Evolutionary conservation across 805 yeast genomes (phyloP).

Genomic region (Groenewaldozyma salmanticensis): DNA sequence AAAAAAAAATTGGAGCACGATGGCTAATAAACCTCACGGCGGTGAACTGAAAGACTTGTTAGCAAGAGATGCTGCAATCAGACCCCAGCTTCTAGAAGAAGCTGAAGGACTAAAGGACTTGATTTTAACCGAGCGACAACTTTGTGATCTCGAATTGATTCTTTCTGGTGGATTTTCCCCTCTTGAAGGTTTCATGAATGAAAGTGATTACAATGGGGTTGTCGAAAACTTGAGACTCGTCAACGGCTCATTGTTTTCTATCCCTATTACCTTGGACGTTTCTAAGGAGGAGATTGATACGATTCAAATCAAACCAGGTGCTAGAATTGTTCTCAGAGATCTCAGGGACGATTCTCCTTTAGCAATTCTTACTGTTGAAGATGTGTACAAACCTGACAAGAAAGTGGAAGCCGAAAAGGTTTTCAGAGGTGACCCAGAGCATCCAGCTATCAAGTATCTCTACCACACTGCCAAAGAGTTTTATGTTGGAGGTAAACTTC

Average conservation of each 20-base stretch:
- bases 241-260: constrained; percentile 77
- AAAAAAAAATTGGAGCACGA: too few relatives aligned
- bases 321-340: constrained; percentile 66
- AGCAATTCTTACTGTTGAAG: constrained; percentile 73
- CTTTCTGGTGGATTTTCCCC: constrained; percentile 94
- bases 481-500: constrained; percentile 80
- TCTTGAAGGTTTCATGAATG: constrained; percentile 57
- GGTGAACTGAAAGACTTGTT: constrained; percentile 79
- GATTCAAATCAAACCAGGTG: constrained; percentile 37
- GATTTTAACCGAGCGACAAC: constrained; percentile 71
- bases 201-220: constrained; percentile 60
- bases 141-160: constrained; percentile 87
- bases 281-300: constrained; percentile 38
- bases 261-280: constrained; percentile 86
- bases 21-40: constrained; percentile 73
- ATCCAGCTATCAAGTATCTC: constrained; percentile 79
- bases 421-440: constrained; percentile 95
- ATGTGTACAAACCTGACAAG: constrained; percentile 77
- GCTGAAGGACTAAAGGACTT: constrained; percentile 36
- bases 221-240: constrained; percentile 59
- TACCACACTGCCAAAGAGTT: constrained; percentile 65
- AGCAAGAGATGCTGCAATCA: constrained; percentile 64
- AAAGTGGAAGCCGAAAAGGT: constrained; percentile 70
- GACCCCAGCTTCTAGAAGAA: constrained; percentile 47
- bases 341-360: constrained; percentile 70